phyloP scores from a whole-genome alignment of 257 asterid species.

The Henckelia pumila region DNA sequence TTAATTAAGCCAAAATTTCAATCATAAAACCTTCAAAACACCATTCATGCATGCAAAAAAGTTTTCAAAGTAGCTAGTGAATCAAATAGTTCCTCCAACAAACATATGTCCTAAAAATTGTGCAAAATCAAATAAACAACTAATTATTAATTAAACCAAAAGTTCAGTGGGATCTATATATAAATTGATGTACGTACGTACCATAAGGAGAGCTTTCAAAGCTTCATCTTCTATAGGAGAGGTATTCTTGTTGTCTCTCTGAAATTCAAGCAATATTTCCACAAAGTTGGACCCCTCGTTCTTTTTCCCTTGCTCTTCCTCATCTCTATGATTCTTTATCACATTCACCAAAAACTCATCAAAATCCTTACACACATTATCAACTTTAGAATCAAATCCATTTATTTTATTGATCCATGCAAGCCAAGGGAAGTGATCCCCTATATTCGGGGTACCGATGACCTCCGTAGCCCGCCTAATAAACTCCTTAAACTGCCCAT shows the following conservation, averaged over 20 bases:
- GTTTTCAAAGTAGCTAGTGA: too few relatives aligned
- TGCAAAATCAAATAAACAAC: too few relatives aligned
- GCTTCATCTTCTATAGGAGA: slow-evolving; percentile 24
- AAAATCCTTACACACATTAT: slow-evolving; percentile 26
- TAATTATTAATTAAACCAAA: too few relatives aligned
- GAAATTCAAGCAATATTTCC: slow-evolving; percentile 44
- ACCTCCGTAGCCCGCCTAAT: slow-evolving; percentile 20
- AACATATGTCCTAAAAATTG: too few relatives aligned
- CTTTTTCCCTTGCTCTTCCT: background rate
- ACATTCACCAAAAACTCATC: slow-evolving; percentile 41
- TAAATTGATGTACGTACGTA: too few relatives aligned
- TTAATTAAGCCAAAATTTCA: too few relatives aligned
- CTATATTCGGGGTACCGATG: slow-evolving; percentile 25
- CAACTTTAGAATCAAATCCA: slow-evolving; percentile 35
- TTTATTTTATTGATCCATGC: slow-evolving; percentile 30
- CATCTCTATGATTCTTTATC: slow-evolving; percentile 29
- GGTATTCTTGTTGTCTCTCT: slow-evolving; percentile 14
- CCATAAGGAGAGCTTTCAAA: slow-evolving; percentile 44
- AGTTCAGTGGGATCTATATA: too few relatives aligned
- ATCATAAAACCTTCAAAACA: too few relatives aligned
- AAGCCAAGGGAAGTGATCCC: slow-evolving; percentile 45
- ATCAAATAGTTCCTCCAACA: too few relatives aligned
- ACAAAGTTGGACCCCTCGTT: slow-evolving; percentile 31
- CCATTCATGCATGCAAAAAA: too few relatives aligned
- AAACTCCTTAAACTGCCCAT: slow-evolving; percentile 15